Evolutionary conservation across 1,139 yeast genomes (phyloP), one percentile per base, ranked within the genome.

Genomic region (Hanseniaspora sp.): DNA sequence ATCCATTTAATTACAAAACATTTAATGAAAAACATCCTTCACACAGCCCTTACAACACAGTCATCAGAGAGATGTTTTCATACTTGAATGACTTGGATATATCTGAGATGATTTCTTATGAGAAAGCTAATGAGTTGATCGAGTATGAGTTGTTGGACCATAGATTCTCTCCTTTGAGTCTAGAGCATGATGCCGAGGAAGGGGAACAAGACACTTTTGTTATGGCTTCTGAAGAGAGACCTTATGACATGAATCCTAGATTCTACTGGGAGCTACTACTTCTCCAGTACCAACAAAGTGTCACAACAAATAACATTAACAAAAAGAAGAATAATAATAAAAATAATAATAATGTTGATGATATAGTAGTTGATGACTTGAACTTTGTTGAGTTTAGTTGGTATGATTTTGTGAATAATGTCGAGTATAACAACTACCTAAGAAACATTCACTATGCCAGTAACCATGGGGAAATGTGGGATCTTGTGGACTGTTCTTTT

Each of bases 401-500:
- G 67, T 63, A 63, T 45, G 67, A 63, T 48, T 63, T 63, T 60
- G 57, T 61, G 1, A 64, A 61, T 49, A 62, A 59, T 53, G 58
- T 59, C 18, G 57, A 56, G 34, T 60, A 57, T 43, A 63, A 63
- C 54, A 62, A 60, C 55, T 51, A 59, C 52, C 47, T 38, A 38
- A 54, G 56, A 48, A 43, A 35, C 29, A 13, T 44, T 3, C 49
- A 48, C 29, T 7, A 30, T 8, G 28, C 31, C 13, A 35, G 41
- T 7, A 38, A 44, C 5, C 6, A 30, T 9, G 17, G n/a, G 60
- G 1, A 55, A 45, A 35, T 63, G 63, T 49, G 44, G 54, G 5
- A 56, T 60, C 12, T 44, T 57, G 2, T 57, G 48, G 30, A 58
- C 7, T 57, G 62, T 13, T 56, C 57, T 3, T 59, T 61, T 34